Evolutionary conservation across 75 land plant species (phyloP).

Genomic region (Cryptomeria japonica): DNA sequence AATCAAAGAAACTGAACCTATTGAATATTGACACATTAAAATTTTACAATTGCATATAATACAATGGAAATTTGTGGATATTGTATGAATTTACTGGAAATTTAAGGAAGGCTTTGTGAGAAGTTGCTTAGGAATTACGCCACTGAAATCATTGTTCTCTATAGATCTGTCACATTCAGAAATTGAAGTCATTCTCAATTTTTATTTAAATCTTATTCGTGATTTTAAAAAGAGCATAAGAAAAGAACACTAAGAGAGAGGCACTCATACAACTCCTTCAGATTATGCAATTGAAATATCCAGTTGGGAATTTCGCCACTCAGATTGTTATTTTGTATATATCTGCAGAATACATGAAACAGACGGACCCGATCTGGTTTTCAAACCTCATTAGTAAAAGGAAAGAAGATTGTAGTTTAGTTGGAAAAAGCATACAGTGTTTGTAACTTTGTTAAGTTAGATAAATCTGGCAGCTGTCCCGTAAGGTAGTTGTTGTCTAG

Average conservation of each 20-base stretch:
- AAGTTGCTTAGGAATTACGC: not conserved
- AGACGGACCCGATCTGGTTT: no score
- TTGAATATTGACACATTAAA: not conserved
- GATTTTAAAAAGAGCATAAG: not conserved
- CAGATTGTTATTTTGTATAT: no score
- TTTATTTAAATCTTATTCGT: not conserved
- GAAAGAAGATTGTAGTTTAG: no score
- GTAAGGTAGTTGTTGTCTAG: not conserved
- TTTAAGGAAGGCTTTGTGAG: no score
- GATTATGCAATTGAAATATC: not conserved
- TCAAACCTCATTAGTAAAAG: no score
- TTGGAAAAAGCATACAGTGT: not conserved
- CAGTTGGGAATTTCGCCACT: no score
- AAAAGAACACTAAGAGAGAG: not conserved
- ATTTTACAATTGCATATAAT: not conserved
- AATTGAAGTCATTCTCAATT: not conserved
- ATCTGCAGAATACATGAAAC: not conserved
- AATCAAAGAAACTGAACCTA: not conserved
- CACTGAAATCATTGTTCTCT: not conserved
- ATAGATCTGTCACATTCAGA: not conserved
- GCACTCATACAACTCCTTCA: not conserved
- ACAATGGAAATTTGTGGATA: not conserved
- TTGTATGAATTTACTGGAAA: not conserved
- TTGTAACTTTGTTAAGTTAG: not conserved
- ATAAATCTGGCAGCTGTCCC: not conserved